Percentiles rank a stretch among this genome's conserved stretches.
Conservation (phyloP, 371 early-diverging fungal species). For the Mucor circinelloides region DNA sequence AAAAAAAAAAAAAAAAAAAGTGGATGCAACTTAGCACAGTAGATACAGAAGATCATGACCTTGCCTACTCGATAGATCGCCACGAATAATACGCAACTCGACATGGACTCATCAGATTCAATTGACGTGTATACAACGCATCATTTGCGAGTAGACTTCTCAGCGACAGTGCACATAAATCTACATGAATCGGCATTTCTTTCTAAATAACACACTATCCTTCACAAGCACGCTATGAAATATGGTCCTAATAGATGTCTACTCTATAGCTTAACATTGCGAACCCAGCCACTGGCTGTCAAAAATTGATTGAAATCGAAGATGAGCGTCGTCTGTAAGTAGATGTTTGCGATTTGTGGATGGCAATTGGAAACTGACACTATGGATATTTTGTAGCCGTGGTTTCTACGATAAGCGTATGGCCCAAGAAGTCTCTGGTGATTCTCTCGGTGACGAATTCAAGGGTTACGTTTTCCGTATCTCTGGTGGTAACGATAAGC, state of each 20-base stretch:
- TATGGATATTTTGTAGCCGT: constrained; percentile 81
- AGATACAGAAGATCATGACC: background rate
- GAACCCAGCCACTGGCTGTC: constrained; percentile 96
- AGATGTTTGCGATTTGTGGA: background rate
- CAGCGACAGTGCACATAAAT: background rate
- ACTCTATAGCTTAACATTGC: constrained; percentile 74
- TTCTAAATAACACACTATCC: background rate
- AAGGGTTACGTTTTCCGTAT: constrained; percentile 99
- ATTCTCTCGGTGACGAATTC: constrained; percentile 97
- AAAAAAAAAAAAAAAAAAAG: background rate
- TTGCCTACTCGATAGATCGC: background rate
- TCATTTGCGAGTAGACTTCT: background rate
- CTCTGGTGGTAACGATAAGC: constrained; percentile 99
- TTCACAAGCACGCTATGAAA: background rate
- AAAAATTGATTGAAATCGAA: constrained; percentile 95
- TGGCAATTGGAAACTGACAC: background rate
- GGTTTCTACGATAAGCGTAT: constrained; percentile 98
- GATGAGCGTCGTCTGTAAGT: constrained; percentile 90
- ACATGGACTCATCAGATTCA: background rate
- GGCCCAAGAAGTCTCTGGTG: constrained; percentile 95
- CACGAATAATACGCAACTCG: background rate
- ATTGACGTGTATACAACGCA: background rate
- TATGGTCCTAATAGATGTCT: background rate
- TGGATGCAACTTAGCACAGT: background rate
- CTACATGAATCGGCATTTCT: background rate